Percentiles rank a stretch among this genome's conserved stretches.
Conservation (phyloP, 1,284 basidiomycete genomes). For the Leccinum angustisporum region DNA sequence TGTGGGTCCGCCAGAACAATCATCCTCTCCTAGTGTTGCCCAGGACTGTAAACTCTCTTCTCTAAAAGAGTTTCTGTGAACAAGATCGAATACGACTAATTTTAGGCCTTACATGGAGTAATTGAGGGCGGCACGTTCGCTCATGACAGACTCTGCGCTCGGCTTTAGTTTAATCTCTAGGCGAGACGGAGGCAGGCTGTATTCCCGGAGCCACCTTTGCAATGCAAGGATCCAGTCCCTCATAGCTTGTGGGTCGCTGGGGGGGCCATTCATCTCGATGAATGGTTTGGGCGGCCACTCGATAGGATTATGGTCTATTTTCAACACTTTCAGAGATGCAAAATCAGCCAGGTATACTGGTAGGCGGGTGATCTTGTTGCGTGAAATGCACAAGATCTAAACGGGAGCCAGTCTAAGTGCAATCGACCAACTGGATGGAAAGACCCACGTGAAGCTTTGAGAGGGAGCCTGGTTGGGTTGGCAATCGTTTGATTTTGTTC, state of each 20-base stretch:
- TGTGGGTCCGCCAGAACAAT: slow-evolving; percentile 38
- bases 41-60: slow-evolving; percentile 45
- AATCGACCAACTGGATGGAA: slow-evolving; percentile 5
- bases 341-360: slow-evolving; percentile 82
- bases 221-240: slow-evolving; percentile 72
- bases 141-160: slow-evolving; percentile 45
- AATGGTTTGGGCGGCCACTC: slow-evolving; percentile 81
- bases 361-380: slow-evolving; percentile 80
- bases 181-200: slow-evolving; percentile 33
- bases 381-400: slow-evolving; percentile 84
- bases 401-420: slow-evolving; percentile 10
- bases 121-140: slow-evolving; percentile 43
- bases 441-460: slow-evolving; percentile 70
- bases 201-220: slow-evolving; percentile 72
- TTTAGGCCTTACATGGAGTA: slow-evolving; percentile 43
- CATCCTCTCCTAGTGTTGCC: slow-evolving; percentile 40
- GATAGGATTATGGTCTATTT: slow-evolving; percentile 88
- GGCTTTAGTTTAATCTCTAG: slow-evolving; percentile 34
- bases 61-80: slow-evolving; percentile 26
- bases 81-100: slow-evolving; percentile 3
- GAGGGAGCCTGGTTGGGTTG: slow-evolving; percentile 79
- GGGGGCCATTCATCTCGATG: slow-evolving; percentile 43
- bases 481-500: slow-evolving; percentile 86
- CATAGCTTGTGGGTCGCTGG: slow-evolving; percentile 53
- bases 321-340: slow-evolving; percentile 74